Evolutionary conservation across 2,329 filamentous ascomycete genomes (phyloP), one percentile per base, ranked within the genome.

Genomic region (Aspergillus amoenus): DNA sequence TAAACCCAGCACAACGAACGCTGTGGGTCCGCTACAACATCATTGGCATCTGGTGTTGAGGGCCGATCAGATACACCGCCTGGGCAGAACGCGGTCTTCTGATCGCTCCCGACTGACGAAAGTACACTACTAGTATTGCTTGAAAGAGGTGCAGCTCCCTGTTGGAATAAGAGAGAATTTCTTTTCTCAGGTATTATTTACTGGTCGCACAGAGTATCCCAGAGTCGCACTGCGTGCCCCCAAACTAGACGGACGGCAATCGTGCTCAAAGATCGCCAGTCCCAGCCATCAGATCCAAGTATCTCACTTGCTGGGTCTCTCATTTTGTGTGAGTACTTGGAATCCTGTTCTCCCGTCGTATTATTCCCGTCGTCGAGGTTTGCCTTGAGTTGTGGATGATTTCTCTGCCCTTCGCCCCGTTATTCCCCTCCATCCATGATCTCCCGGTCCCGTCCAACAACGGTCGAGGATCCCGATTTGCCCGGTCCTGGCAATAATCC

Each of bases 391-490:
- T 49, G n/a, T 27, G 9, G 27, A 44, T 39, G 18, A 39, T 50
- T 34, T 30, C 30, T 39, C 9, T 42, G 8, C 34, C 21, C 4
- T 27, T 37, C 9, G n/a, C n/a, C 32, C 37, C 43, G 21, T 42
- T 49, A 6, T 39, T 34, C 11, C 44, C 41, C 17, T 41, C 27
- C 27, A 30, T 30, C 27, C 27, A 30, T 30, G 27, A 11, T 37
- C 21, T 12, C 49, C 27, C 30, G 27, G 21, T 9, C 18, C 39
- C 40, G 39, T 55, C 45, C 52, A 50, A 44, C 39, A 30, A 30
- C 27, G 45, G 52, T 55, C 24, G 40, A 24, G 40, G 32, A 18
- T 51, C 30, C 53, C 53, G 27, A 51, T 45, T 56, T 56, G 47
- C 21, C 53, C 40, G 51, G 51, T 21, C 22, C 44, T 42, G 34